A percentile compares a stretch with the other conserved stretches of the same genome.
Evolutionary conservation across 2,329 filamentous ascomycete genomes (phyloP).

Genomic region (Leptodontidium sp.): DNA sequence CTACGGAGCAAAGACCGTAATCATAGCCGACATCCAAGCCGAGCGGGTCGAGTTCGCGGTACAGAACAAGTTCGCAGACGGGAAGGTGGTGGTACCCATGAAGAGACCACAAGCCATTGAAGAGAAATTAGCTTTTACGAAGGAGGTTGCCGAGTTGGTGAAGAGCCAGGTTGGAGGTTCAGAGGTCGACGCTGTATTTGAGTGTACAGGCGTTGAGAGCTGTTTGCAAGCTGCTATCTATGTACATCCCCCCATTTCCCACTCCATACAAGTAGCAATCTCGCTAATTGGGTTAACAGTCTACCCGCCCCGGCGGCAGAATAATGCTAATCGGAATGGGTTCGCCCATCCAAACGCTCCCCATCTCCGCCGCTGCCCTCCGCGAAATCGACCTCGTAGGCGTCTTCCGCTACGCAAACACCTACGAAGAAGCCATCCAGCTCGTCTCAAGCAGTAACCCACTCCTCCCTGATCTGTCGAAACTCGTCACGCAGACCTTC

Average conservation of each 20-base stretch:
- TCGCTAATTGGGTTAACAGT: conserved; percentile 45
- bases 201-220: conserved; percentile 65
- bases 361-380: conserved; percentile 76
- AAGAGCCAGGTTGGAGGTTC: conserved; percentile 63
- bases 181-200: conserved; percentile 73
- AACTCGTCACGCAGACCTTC: conserved; percentile 88
- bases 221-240: conserved; percentile 66
- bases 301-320: conserved; percentile 72
- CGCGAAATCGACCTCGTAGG: conserved; percentile 80
- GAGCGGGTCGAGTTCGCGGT: conserved; percentile 82
- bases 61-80: conserved; percentile 45
- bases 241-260: conserved; percentile 52
- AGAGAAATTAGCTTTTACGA: conserved; percentile 48
- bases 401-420: conserved; percentile 83
- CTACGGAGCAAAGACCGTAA: conserved; percentile 85
- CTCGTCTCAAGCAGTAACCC: conserved; percentile 77
- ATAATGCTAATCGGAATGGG: conserved; percentile 83
- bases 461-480: conserved; percentile 74
- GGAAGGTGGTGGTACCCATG: conserved; percentile 45
- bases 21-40: conserved; percentile 94
- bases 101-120: conserved; percentile 42
- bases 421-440: conserved; percentile 91
- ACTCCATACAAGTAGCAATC: neutral
- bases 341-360: conserved; percentile 76
- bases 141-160: conserved; percentile 43